phyloP scores from a whole-genome alignment of 352 stramenopile genomes.

The Thraustochytrium sp. region DNA sequence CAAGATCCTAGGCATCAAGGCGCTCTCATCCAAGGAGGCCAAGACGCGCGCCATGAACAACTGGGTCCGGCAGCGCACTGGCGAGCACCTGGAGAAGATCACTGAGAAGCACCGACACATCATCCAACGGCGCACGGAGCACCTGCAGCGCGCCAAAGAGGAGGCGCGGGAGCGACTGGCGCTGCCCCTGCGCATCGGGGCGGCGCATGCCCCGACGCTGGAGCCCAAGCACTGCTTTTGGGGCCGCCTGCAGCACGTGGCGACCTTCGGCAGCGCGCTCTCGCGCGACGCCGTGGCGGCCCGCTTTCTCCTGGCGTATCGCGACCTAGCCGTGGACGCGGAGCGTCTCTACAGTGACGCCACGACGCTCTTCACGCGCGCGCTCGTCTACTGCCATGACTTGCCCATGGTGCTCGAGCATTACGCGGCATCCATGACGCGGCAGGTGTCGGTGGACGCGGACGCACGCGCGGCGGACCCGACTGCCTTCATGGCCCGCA shows the following conservation, averaged over 20 bases:
- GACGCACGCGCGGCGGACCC: neutral
- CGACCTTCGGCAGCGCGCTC: conserved; percentile 65
- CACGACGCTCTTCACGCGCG: conserved; percentile 60
- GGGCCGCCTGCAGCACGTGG: conserved; percentile 69
- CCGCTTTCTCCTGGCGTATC: conserved; percentile 65
- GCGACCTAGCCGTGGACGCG: conserved; percentile 60
- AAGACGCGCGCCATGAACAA: conserved; percentile 59
- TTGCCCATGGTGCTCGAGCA: conserved; percentile 63
- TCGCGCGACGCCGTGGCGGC: conserved; percentile 64
- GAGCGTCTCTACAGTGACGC: conserved; percentile 70
- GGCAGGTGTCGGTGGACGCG: neutral
- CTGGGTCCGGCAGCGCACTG: conserved; percentile 68
- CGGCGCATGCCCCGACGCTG: conserved; percentile 49
- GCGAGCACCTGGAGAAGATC: conserved; percentile 64
- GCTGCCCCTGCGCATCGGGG: conserved; percentile 66
- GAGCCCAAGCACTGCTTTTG: conserved; percentile 77
- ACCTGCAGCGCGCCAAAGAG: conserved; percentile 43
- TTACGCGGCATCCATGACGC: conserved; percentile 44
- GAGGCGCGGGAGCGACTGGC: conserved; percentile 60
- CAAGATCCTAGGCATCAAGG: conserved; percentile 57
- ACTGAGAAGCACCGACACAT: conserved; percentile 59
- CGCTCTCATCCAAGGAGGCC: conserved; percentile 63
- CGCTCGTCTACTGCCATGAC: conserved; percentile 61
- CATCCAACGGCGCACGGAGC: neutral
- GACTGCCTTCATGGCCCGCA: neutral